A percentile compares a stretch with the other conserved stretches of the same genome.
Evolutionary conservation across 208 protist species (phyloP).

Genomic region (Phytomonas sp.): DNA sequence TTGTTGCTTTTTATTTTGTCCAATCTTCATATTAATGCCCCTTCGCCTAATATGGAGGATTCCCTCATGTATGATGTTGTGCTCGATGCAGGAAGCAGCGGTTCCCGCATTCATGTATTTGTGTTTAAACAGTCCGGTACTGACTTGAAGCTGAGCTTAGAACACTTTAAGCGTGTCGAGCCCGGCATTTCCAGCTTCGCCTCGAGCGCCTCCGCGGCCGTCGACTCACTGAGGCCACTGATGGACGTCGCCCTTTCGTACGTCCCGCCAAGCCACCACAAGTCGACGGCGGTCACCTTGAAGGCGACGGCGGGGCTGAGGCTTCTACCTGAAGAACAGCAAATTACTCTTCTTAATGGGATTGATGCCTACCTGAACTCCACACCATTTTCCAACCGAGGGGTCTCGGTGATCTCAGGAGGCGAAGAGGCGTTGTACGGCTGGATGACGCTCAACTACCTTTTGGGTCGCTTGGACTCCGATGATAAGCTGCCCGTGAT

Average conservation of each 20-base stretch:
- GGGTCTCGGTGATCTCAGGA: slow-evolving; percentile 45
- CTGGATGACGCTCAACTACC: slow-evolving; percentile 83
- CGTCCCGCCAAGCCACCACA: slow-evolving; percentile 22
- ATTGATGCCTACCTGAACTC: slow-evolving; percentile 15
- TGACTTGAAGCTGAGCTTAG: slow-evolving; percentile 23
- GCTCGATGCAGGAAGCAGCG: slow-evolving; percentile 68
- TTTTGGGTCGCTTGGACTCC: slow-evolving; percentile 24
- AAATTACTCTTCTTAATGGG: slow-evolving; percentile 21
- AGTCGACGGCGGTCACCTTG: slow-evolving; percentile 38
- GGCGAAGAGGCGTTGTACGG: slow-evolving; percentile 64
- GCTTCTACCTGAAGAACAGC: slow-evolving; percentile 22
- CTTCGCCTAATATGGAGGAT: neutral
- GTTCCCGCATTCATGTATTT: slow-evolving; percentile 57
- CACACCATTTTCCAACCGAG: slow-evolving; percentile 25
- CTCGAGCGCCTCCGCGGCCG: slow-evolving; percentile 13
- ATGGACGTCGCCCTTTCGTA: slow-evolving; percentile 20
- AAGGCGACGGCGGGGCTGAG: slow-evolving; percentile 65
- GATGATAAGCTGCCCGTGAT: slow-evolving; percentile 11
- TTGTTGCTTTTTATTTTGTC: neutral
- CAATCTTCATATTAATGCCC: neutral
- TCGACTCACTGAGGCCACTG: slow-evolving; percentile 19
- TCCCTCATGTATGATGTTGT: slow-evolving; percentile 39
- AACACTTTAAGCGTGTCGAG: slow-evolving; percentile 30
- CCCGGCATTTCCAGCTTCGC: slow-evolving; percentile 47
- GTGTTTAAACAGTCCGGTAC: slow-evolving; percentile 22